phyloP scores from a whole-genome alignment of 768 basidiomycete species.

The Russula emetica region DNA sequence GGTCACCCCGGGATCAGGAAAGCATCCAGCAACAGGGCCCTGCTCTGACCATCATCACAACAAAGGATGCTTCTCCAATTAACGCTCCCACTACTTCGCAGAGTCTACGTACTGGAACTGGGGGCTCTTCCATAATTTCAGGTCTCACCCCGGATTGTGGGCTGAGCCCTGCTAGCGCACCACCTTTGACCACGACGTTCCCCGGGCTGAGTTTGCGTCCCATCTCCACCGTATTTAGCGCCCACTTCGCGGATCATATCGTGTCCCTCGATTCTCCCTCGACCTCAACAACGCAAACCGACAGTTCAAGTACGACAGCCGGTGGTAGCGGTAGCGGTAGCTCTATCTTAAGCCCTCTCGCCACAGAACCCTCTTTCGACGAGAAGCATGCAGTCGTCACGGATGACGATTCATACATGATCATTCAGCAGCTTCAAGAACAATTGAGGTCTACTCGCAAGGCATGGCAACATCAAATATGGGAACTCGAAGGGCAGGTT shows the following conservation, averaged over 20 bases:
- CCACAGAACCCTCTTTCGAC: conserved; percentile 30
- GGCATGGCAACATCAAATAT: conserved; percentile 67
- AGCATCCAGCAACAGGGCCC: conserved; percentile 1
- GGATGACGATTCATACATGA: conserved; percentile 42
- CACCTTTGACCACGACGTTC: conserved; percentile 58
- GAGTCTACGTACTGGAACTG: neutral
- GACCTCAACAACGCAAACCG: conserved; percentile 38
- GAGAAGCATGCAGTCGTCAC: conserved; percentile 33
- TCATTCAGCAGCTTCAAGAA: conserved; percentile 55
- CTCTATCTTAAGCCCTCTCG: conserved; percentile 38
- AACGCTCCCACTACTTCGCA: neutral
- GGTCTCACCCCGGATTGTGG: conserved; percentile 31
- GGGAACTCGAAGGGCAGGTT: conserved; percentile 72
- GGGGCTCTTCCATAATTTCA: neutral
- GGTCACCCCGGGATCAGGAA: neutral
- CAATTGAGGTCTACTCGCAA: conserved; percentile 54
- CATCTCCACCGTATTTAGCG: conserved; percentile 70
- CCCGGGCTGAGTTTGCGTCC: conserved; percentile 67
- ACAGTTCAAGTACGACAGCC: conserved; percentile 48
- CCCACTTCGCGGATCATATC: conserved; percentile 54
- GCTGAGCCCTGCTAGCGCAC: conserved; percentile 49
- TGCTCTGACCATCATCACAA: conserved; percentile 18
- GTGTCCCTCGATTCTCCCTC: conserved; percentile 33
- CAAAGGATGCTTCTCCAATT: neutral
- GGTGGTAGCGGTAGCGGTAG: conserved; percentile 15